phyloP scores from a whole-genome alignment of 768 basidiomycete genomes.

The Suillus hirtellus region DNA sequence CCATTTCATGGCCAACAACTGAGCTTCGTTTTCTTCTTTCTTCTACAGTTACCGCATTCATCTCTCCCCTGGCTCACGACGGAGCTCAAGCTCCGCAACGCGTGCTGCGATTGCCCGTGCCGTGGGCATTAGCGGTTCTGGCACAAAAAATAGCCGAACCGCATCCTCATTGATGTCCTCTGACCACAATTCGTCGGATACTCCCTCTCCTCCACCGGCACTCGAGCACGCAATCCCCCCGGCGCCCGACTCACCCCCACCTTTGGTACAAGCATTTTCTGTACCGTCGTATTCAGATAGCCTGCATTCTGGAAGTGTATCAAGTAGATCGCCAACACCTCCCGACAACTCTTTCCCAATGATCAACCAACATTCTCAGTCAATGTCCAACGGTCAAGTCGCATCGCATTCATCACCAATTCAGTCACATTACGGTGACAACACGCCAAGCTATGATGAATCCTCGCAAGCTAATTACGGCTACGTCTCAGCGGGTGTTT shows the following conservation, averaged over 20 bases:
- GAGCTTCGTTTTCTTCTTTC: slow-evolving; percentile 17
- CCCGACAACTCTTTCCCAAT: slow-evolving; percentile 45
- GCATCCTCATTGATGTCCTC: slow-evolving; percentile 25
- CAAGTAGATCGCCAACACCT: slow-evolving; percentile 47
- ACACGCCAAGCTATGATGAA: slow-evolving; percentile 30
- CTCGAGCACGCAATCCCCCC: slow-evolving; percentile 45
- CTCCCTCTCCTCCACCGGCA: slow-evolving; percentile 41
- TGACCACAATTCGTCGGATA: slow-evolving; percentile 27
- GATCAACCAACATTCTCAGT: slow-evolving; percentile 33
- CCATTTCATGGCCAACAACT: slow-evolving; percentile 5
- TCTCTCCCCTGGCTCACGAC: slow-evolving; percentile 74
- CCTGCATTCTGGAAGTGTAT: slow-evolving; percentile 36
- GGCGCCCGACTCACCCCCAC: slow-evolving; percentile 57
- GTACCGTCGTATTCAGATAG: slow-evolving; percentile 24
- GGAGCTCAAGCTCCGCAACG: slow-evolving; percentile 55
- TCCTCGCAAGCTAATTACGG: slow-evolving; percentile 35
- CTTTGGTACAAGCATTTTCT: slow-evolving; percentile 47
- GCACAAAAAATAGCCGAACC: slow-evolving; percentile 26
- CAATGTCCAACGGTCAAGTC: slow-evolving; percentile 38
- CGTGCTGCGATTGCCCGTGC: slow-evolving; percentile 57
- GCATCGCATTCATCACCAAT: slow-evolving; percentile 31
- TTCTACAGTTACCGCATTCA: slow-evolving; percentile 72
- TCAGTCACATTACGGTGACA: slow-evolving; percentile 32
- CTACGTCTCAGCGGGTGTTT: slow-evolving; percentile 24
- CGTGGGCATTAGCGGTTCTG: slow-evolving; percentile 26